phyloP scores from a whole-genome alignment of 2,329 filamentous ascomycete species.

The Diaporthe sp. region DNA sequence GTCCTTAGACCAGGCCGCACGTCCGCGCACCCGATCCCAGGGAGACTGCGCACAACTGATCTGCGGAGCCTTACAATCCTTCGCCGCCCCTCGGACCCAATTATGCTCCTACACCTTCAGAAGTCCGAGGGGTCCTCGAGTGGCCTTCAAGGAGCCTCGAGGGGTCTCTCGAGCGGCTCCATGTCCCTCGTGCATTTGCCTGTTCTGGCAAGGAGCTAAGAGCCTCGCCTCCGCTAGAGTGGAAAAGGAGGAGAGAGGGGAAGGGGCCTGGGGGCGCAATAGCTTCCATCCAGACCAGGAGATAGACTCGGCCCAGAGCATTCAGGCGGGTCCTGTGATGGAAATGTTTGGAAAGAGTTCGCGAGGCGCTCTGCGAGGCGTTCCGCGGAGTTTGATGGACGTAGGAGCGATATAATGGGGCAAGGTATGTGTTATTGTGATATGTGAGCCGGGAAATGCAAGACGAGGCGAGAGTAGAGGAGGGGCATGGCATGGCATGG shows the following conservation, averaged over 20 bases:
- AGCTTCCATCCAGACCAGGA: not conserved
- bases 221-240: not conserved
- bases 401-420: slow-evolving; percentile 2
- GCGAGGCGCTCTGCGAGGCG: slow-evolving; percentile 19
- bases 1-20: not conserved
- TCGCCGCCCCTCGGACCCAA: slow-evolving; percentile 23
- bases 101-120: not conserved
- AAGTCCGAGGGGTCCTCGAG: not conserved
- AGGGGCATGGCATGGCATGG: slow-evolving; percentile 9
- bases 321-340: not conserved
- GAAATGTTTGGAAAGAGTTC: slow-evolving; percentile 13
- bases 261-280: not conserved
- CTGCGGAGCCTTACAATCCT: slow-evolving; percentile 31
- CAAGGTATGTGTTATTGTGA: slow-evolving; percentile 17
- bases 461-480: slow-evolving; percentile 16
- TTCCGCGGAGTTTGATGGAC: not conserved
- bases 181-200: not conserved
- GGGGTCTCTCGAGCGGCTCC: not conserved
- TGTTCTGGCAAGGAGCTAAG: not conserved
- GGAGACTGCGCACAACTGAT: slow-evolving; percentile 11
- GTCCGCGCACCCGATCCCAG: slow-evolving; percentile 24
- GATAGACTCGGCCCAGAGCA: not conserved
- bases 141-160: not conserved
- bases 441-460: slow-evolving; percentile 13
- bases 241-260: not conserved